A percentile compares a stretch with the other conserved stretches of the same genome.
These are phyloP conservation scores for Thinopyrum elongatum DNA, from an alignment of 176 grass and related monocot genomes.

Conservation along the genomic window DNA sequence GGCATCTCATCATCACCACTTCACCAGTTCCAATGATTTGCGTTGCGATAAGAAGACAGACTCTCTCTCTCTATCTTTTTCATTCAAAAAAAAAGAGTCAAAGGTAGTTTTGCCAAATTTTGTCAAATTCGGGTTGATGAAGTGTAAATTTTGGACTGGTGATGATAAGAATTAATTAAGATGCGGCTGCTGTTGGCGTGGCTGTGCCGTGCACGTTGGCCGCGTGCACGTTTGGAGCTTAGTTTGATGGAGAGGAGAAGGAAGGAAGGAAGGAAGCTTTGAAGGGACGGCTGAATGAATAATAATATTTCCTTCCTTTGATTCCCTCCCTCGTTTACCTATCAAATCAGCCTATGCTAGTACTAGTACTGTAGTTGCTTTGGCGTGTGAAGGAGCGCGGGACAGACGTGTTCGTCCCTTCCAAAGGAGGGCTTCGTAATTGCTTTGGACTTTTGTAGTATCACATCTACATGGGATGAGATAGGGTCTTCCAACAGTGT, in stretches of 20 bases:
- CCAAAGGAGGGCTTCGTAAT: not conserved
- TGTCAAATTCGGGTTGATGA: not conserved
- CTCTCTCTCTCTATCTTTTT: not conserved
- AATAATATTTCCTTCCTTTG: not conserved
- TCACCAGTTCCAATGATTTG: constrained; percentile 22
- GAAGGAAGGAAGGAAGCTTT: constrained; percentile 31
- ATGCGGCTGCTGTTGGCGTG: not conserved
- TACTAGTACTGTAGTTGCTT: constrained; percentile 2
- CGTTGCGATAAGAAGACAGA: not conserved
- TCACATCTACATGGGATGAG: no score
- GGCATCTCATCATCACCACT: not conserved
- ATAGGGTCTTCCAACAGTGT: not conserved
- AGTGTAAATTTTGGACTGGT: not conserved
- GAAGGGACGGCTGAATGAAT: not conserved
- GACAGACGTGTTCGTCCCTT: not conserved
- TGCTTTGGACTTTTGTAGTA: not conserved
- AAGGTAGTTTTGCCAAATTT: not conserved
- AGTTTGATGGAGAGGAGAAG: constrained; percentile 5
- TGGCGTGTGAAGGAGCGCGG: constrained; percentile 34
- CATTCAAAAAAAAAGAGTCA: not conserved
- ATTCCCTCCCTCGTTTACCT: constrained; percentile 19
- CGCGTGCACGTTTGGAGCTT: not conserved
- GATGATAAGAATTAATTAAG: not conserved
- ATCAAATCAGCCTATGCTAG: not conserved
- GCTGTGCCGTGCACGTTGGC: constrained; percentile 17